Conservation (phyloP, 495 filamentous ascomycete species). For the Aspergillus diversus region DNA sequence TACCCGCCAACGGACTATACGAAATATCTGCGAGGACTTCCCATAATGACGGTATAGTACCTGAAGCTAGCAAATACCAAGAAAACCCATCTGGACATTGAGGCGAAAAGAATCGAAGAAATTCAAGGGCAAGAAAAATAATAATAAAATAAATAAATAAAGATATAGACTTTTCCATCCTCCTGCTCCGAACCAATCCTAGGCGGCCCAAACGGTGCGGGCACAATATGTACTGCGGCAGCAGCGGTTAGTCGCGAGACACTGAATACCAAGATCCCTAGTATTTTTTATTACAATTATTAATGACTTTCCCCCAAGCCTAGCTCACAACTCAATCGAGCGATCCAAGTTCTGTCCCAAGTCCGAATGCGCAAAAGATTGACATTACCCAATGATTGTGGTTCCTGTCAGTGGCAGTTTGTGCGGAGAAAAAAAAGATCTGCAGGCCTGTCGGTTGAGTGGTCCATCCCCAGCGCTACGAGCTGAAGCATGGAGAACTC, state of each 20-base stretch:
- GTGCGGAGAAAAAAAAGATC: constrained; percentile 19
- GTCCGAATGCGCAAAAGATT: constrained; percentile 5
- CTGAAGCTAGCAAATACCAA: constrained; percentile 15
- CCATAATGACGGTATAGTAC: background rate
- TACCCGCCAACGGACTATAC: background rate
- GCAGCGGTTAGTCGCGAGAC: constrained; percentile 19
- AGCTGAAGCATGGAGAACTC: background rate
- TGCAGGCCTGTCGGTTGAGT: background rate
- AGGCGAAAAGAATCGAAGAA: constrained; percentile 5
- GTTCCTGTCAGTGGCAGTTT: constrained; percentile 1
- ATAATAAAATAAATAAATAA: background rate
- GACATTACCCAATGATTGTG: constrained; percentile 3
- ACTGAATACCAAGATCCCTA: background rate
- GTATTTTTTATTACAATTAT: background rate
- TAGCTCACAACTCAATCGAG: constrained; percentile 21
- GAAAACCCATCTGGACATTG: constrained; percentile 5
- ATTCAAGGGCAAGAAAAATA: background rate
- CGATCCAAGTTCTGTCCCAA: constrained; percentile 17
- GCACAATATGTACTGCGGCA: constrained; percentile 23
- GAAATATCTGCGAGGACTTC: background rate
- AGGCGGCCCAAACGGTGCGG: constrained; percentile 3
- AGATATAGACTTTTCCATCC: background rate
- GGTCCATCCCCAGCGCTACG: background rate
- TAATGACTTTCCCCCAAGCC: background rate
- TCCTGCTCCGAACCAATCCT: constrained; percentile 7